Evolutionary conservation across 2,329 filamentous ascomycete species (phyloP), one percentile per base, ranked within the genome.

Genomic region (Fusarium sp.): DNA sequence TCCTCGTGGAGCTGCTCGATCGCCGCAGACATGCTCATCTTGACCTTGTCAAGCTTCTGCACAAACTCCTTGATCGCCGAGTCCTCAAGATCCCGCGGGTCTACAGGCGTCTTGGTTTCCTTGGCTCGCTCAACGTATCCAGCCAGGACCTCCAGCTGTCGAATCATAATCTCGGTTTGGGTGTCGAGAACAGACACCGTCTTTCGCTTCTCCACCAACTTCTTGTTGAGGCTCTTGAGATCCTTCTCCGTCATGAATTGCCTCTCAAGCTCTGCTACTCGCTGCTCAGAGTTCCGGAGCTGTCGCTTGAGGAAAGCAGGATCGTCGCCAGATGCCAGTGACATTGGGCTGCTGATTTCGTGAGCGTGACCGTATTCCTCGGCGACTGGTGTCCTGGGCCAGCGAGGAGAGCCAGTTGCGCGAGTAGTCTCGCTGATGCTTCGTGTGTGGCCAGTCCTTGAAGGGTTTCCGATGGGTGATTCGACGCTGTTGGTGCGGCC

Each of bases 151-250:
- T 97, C 95, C 20, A 98, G 87, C 82, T 98, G 95, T 45, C 94
- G 93, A 78, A 98, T 94, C 84, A 98, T 96, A 82, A 98, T 95
- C 83, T 98, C 96, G 60, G 95, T 95, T 83, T 98, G 95, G 0
- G 95, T 96, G 81, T 98, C 96, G 61, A 98, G 87, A 20, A 97
- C 94, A 8, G 96, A 96, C 81, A 99, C 97, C 0, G 97, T 98
- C 79, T 97, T 98, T 68, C 97, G 90, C 86, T 98, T 98, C 83
- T 98, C 95, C 38, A 94, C 89, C 27, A 98, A 86, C 80, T 95
- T 96, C 77, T 93, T 95, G 82, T 97, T 97, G 33, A 97, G 91
- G 77, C 92, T 93, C 83, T 93, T 93, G 27, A 92, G 82, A 67
- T 91, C 89, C 75, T 90, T 90, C 73, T 91, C 90, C 4, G 87